phyloP scores from a whole-genome alignment of 768 basidiomycete genomes.

The Trametes cubensis region DNA sequence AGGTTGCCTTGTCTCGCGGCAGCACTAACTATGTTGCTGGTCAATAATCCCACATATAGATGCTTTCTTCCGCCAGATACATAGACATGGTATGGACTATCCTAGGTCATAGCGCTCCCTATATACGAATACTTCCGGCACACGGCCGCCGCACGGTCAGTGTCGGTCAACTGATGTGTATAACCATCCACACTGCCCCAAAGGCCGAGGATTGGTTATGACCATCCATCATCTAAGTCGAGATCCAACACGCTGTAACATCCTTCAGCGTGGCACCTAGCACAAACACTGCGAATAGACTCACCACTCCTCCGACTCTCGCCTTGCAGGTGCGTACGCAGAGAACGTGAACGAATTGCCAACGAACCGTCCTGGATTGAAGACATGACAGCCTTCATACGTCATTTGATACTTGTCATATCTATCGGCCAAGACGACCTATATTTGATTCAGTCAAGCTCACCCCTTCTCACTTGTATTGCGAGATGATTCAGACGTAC shows the following conservation, averaged over 20 bases:
- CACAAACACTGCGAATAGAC: slow-evolving; percentile 14
- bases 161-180: not conserved
- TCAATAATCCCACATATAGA: too few species aligned
- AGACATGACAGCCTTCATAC: slow-evolving; percentile 97
- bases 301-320: slow-evolving; percentile 85
- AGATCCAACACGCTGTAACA: slow-evolving; percentile 13
- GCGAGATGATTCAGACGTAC: slow-evolving; percentile 53
- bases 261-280: not conserved
- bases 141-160: too few species aligned
- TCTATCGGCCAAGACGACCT: slow-evolving; percentile 94
- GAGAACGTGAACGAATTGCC: slow-evolving; percentile 84
- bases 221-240: slow-evolving; percentile 14
- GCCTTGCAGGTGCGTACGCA: slow-evolving; percentile 84
- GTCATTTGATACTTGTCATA: slow-evolving; percentile 96
- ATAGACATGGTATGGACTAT: too few species aligned
- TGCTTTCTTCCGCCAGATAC: too few species aligned
- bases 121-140: too few species aligned
- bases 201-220: not conserved
- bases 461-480: not conserved
- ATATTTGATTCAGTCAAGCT: slow-evolving; percentile 19
- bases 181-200: not conserved
- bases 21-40: too few species aligned
- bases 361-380: slow-evolving; percentile 95
- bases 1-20: too few species aligned
- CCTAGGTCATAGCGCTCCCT: too few species aligned